phyloP scores from a whole-genome alignment of 306 rosid species.

The Abrus precatorius region DNA sequence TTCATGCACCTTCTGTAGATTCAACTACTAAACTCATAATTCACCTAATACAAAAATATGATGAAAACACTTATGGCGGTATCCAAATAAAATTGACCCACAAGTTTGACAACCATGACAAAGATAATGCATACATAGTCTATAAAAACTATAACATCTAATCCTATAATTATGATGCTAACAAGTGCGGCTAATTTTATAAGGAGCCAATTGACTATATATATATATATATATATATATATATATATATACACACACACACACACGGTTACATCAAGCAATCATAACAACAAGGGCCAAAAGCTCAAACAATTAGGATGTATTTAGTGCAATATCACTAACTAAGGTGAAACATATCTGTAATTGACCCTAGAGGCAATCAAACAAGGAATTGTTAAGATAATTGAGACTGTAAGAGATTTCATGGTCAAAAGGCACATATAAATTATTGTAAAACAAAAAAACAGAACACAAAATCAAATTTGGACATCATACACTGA shows the following conservation, averaged over 20 bases:
- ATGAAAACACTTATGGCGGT: too few species aligned
- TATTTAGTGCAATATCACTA: not conserved
- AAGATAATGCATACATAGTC: not conserved
- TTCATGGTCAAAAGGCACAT: not conserved
- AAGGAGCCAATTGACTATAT: not conserved
- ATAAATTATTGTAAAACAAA: too few species aligned
- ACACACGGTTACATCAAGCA: not conserved
- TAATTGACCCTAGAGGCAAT: not conserved
- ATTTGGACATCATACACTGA: not conserved
- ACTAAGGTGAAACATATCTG: slow-evolving; percentile 14
- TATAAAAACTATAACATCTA: not conserved
- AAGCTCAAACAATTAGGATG: not conserved
- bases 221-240: not conserved
- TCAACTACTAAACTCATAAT: too few species aligned
- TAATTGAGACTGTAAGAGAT: not conserved
- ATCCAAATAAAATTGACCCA: too few species aligned
- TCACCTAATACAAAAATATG: too few species aligned
- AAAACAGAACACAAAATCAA: not conserved
- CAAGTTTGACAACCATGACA: not conserved
- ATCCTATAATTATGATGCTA: not conserved
- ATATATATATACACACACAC: too few species aligned
- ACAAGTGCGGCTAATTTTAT: not conserved
- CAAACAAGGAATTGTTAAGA: not conserved
- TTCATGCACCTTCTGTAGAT: too few species aligned
- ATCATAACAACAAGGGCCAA: not conserved